Base-by-base conservation (phyloP, 495 filamentous ascomycete species). In the Stereocaulon alpinum region DNA sequence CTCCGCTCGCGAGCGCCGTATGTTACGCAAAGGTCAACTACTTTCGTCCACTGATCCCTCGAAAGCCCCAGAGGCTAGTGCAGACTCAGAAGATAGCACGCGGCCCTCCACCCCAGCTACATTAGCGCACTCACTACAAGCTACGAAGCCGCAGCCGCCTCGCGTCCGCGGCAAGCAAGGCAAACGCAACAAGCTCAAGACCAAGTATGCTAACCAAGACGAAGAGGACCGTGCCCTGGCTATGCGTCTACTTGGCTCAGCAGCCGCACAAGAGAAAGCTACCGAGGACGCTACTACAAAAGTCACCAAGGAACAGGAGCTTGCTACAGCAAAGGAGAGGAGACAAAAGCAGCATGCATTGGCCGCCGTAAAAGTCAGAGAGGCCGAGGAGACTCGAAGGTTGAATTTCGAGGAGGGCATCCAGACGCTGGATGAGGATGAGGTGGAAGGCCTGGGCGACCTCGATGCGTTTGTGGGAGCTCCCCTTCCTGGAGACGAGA, bases 171-270 rank as follows among this genome's bases (percentile, higher is more conserved):
- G 91, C 41, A 92, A 95, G 71, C 83, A 81, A 58, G 79, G 76
- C 47, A 98, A 96, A 68, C 81, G 82, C 48, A 95, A 93, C 75
- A 95, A 94, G 67, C 81, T 87, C 0, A 89, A 89, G 29, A 72
- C 80, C 49, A 97, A 96, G 72, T 98, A 98, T 70, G 90, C 89
- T 37, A 78, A 94, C 65, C 93, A 98, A 77, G 91, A 96, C 66
- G 91, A 94, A 18, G 91, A 93, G 67, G 93, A 98, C 63, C 87
- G 91, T 43, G 82, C 79, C 40, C 77, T 91, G 1, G 90, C 91
- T 56, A 83, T 96, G 67, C 80, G 81, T 17, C 76, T 96, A 17
- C 83, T 96, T 12, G 93, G 93, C 43, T 84, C 87, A 14, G 75
- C 82, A 55, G 81, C 82, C 1, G 76, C 70, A 57, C 76, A 78